A percentile compares a stretch with the other conserved stretches of the same genome.
Conservation (phyloP, 495 filamentous ascomycete species). For the Hypoxylon subgilvum region DNA sequence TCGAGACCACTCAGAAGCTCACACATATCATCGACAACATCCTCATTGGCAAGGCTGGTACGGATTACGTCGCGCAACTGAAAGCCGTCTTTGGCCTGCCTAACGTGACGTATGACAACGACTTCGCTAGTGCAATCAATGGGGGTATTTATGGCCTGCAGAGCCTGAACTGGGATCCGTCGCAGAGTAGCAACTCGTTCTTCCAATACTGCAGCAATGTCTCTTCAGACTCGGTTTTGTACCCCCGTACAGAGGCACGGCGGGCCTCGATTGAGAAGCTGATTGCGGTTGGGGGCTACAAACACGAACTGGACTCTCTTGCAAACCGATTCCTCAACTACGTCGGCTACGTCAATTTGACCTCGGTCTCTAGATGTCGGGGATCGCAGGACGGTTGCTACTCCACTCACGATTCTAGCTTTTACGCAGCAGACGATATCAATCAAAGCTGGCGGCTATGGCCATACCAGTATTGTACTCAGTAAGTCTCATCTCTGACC, state of each 20-base stretch:
- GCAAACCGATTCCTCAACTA: constrained; percentile 67
- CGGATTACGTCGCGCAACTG: constrained; percentile 55
- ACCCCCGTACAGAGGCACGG: constrained; percentile 49
- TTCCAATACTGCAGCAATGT: constrained; percentile 66
- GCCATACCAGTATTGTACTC: constrained; percentile 62
- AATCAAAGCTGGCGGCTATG: constrained; percentile 62
- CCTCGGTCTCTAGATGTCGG: constrained; percentile 43
- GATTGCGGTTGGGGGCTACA: constrained; percentile 63
- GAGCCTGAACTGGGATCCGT: constrained; percentile 72
- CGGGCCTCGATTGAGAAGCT: constrained; percentile 54
- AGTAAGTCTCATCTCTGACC: constrained; percentile 49
- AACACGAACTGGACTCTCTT: constrained; percentile 50
- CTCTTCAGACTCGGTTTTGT: constrained; percentile 54
- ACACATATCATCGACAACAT: constrained; percentile 69
- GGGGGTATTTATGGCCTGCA: constrained; percentile 63
- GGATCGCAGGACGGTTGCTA: constrained; percentile 62
- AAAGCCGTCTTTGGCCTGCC: constrained; percentile 65
- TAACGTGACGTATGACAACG: constrained; percentile 61
- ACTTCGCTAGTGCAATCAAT: constrained; percentile 66
- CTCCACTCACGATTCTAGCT: constrained; percentile 54
- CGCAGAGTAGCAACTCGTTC: constrained; percentile 59
- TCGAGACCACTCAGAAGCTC: constrained; percentile 61
- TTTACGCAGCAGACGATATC: constrained; percentile 59
- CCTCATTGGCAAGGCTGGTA: constrained; percentile 58
- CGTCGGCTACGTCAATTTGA: constrained; percentile 65